Conservation (phyloP, 75 land plant species). For the Cupressus sempervirens region DNA sequence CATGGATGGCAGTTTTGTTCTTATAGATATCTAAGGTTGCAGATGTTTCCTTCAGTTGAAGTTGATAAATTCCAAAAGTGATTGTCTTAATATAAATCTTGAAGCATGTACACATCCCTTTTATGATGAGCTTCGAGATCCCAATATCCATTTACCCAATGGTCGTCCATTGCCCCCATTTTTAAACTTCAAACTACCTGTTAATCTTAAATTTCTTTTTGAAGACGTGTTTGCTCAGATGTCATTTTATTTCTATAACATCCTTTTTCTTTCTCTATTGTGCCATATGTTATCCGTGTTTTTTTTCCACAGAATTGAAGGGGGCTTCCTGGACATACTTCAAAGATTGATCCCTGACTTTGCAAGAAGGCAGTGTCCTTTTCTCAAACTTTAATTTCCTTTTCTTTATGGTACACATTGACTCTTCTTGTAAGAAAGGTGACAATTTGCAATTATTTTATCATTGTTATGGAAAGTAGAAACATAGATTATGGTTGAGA, state of each 20-base stretch:
- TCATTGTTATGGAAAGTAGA: background rate
- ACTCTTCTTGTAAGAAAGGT: background rate
- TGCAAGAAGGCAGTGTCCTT: conserved; percentile 43
- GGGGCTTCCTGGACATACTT: conserved; percentile 68
- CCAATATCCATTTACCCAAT: conserved; percentile 64
- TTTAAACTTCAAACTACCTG: conserved; percentile 68
- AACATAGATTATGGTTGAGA: background rate
- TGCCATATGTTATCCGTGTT: background rate
- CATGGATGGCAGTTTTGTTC: background rate
- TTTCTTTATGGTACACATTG: background rate
- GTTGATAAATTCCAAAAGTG: conserved; percentile 8
- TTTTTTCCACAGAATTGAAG: conserved; percentile 22
- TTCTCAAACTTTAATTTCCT: background rate
- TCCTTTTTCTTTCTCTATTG: background rate
- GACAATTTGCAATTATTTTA: background rate
- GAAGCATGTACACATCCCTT: conserved; percentile 81
- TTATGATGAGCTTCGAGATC: conserved; percentile 81
- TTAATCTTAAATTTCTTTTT: conserved; percentile 13
- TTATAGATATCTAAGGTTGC: background rate
- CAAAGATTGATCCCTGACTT: conserved; percentile 73
- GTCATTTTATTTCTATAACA: background rate
- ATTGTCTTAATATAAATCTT: conserved; percentile 32
- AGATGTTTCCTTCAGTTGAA: background rate
- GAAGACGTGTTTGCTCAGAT: background rate
- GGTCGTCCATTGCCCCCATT: conserved; percentile 68